Evolutionary conservation across 805 yeast genomes (phyloP), one percentile per base, ranked within the genome.

Genomic region (Saccharomycopsis amapae): DNA sequence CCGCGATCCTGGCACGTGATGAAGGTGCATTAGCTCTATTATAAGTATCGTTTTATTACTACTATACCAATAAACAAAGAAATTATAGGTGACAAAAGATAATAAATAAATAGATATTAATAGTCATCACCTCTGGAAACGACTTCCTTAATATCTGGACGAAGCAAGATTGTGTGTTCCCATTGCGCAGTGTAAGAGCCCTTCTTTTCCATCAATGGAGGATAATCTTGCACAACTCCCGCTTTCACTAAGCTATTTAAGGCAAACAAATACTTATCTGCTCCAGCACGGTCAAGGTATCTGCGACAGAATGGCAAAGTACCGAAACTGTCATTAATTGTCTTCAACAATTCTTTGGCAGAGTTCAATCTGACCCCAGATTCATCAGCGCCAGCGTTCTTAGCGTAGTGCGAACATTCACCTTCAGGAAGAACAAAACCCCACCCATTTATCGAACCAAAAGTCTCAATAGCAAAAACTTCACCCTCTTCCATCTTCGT

Each of bases 401-500:
- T 71, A 26, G 94, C 88, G 60, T 93, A 93, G 66, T 93, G 99
- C 12, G 97, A 88, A 57, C 90, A 83, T 65, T 93, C 98, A 38
- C 98, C 98, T 50, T 79, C 82, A 5, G 79, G 68, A 40, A 81
- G 68, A 30, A 93, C 97, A 56, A 81, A 82, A 31, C 97, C 99
- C 49, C 83, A 76, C 51, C 99, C 99, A 39, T 50, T 50, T 1
- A 98, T 93, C 37, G 96, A 77, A 10, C 98, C 98, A 60, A 93
- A 93, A 2, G 99, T 93, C 67, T 93, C 99, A 59, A 93, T 90
- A 50, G 99, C 99, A 71, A 86, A 90, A 2, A 87, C 81, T 64
- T 93, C 98, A 53, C 96, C 96, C 69, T 93, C 99, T 64, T 93
- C 99, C 96, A 93, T 90, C 73, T 90, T 90, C 9, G 97, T 93